phyloP scores from a whole-genome alignment of 1,284 basidiomycete genomes.

The Wolfiporia cocos region DNA sequence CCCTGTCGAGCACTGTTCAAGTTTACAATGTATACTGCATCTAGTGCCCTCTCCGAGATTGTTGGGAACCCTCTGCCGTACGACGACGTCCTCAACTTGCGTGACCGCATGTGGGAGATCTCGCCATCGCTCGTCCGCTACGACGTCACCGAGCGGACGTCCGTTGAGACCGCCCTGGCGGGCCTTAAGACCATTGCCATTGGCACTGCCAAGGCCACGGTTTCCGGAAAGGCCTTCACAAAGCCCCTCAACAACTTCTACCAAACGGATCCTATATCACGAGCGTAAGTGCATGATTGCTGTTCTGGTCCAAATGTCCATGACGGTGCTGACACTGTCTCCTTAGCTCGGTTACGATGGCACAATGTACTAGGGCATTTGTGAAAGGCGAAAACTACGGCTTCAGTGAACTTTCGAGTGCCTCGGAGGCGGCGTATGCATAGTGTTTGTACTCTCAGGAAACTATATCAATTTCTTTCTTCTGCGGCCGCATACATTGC shows the following conservation, averaged over 20 bases:
- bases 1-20: neutral
- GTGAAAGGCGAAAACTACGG: constrained; percentile 56
- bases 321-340: constrained; percentile 5
- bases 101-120: constrained; percentile 97
- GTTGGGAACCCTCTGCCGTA: constrained; percentile 81
- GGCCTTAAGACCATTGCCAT: constrained; percentile 63
- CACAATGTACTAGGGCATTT: constrained; percentile 76
- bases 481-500: too few species aligned
- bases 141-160: constrained; percentile 80
- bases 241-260: constrained; percentile 94
- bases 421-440: constrained; percentile 40
- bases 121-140: constrained; percentile 89
- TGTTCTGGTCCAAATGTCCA: neutral
- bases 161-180: constrained; percentile 60
- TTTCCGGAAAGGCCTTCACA: constrained; percentile 59
- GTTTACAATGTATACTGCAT: neutral
- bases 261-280: constrained; percentile 86
- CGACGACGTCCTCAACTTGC: constrained; percentile 81
- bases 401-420: constrained; percentile 30
- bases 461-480: constrained; percentile 17
- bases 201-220: constrained; percentile 48
- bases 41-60: constrained; percentile 87
- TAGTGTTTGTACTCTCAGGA: too few species aligned
- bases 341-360: constrained; percentile 78
- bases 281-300: constrained; percentile 54